phyloP scores from a whole-genome alignment of 2,329 filamentous ascomycete genomes.

The Diaporthe capsici region DNA sequence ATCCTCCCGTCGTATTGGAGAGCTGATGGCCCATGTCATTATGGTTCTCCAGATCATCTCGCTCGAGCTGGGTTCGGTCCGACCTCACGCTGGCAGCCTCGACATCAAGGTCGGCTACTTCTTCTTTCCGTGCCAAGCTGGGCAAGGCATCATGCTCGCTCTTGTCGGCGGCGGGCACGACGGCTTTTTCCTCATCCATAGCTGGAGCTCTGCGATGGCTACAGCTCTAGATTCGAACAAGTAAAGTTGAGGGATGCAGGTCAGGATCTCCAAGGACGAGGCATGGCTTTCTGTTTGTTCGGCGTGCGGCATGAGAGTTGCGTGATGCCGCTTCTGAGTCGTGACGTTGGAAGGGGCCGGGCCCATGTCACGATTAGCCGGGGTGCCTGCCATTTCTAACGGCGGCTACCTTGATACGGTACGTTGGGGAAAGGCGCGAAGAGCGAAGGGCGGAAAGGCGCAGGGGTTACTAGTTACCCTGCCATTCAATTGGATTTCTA shows the following conservation, averaged over 20 bases:
- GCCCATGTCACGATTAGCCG: conserved; percentile 20
- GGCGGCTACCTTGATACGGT: background rate
- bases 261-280: background rate
- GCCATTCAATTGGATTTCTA: background rate
- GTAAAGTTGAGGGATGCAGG: background rate
- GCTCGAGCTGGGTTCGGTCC: background rate
- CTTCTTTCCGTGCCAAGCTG: background rate
- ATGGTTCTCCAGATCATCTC: conserved; percentile 6
- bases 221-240: too few species aligned
- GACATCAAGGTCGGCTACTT: background rate
- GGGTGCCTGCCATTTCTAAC: background rate
- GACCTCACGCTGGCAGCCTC: conserved; percentile 1
- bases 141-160: background rate
- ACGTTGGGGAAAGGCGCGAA: conserved; percentile 11
- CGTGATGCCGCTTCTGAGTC: background rate
- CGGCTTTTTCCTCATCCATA: background rate
- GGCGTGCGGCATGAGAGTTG: background rate
- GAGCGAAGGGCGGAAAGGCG: background rate
- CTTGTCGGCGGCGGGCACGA: background rate
- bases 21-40: conserved; percentile 11
- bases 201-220: background rate
- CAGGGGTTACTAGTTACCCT: background rate
- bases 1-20: conserved; percentile 33
- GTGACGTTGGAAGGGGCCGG: conserved; percentile 10
- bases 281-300: background rate